phyloP scores from a whole-genome alignment of 2,329 filamentous ascomycete genomes.

The Phaeosphaeriaceae sp. region DNA sequence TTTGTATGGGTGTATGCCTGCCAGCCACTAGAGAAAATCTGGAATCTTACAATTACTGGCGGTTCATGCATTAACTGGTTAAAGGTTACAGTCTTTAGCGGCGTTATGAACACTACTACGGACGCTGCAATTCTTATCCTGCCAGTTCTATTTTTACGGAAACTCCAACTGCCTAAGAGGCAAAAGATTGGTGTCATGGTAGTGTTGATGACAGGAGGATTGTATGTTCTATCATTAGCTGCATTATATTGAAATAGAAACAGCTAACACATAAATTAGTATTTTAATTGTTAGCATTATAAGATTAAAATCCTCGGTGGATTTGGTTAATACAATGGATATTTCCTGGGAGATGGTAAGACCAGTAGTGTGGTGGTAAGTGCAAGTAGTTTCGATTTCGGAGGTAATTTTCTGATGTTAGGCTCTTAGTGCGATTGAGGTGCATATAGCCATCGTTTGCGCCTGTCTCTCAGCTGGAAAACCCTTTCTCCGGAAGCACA shows the following conservation, averaged over 20 bases:
- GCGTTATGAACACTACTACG: conserved; percentile 4
- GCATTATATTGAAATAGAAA: conserved; percentile 1
- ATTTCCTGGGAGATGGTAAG: neutral
- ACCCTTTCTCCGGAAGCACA: conserved; percentile 3
- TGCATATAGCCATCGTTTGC: conserved; percentile 1
- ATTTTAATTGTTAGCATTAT: conserved; percentile 2
- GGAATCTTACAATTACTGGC: conserved; percentile 1
- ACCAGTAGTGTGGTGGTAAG: neutral
- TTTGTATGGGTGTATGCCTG: conserved; percentile 4
- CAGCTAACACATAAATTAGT: conserved; percentile 2
- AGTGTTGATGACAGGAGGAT: conserved; percentile 5
- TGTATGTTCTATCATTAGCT: conserved; percentile 4
- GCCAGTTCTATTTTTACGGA: conserved; percentile 4
- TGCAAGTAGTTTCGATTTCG: neutral
- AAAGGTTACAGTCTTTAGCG: conserved; percentile 2
- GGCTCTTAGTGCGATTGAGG: neutral
- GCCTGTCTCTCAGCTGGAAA: conserved; percentile 1
- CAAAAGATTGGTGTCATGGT: conserved; percentile 5
- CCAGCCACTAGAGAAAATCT: conserved; percentile 2
- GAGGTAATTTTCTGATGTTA: neutral
- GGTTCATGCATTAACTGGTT: conserved; percentile 5
- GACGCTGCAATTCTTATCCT: conserved; percentile 4
- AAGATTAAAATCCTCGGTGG: conserved; percentile 1
- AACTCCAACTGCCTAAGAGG: conserved; percentile 4
- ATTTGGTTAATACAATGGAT: conserved; percentile 1